Base-by-base conservation (phyloP, 441 rosid species). In the Dalechampia spathulata region DNA sequence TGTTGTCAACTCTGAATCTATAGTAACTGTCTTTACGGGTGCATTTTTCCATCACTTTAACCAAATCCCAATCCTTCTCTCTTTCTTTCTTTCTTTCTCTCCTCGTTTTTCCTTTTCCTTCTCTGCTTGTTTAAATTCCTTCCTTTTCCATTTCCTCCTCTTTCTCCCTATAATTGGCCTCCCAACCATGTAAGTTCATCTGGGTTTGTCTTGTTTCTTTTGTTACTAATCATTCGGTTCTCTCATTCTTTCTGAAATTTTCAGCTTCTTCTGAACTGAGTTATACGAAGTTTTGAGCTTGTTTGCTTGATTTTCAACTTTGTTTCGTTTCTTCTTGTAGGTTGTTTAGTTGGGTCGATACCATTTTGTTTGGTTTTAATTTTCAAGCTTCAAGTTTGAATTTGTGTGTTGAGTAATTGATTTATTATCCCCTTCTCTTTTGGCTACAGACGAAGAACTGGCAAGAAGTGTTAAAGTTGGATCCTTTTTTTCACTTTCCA, bases 1-100 rank as follows among this genome's bases (percentile, higher is more conserved):
- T 57, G 64, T 32, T 64, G 65, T 65, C 70, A 63, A 15, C 62
- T 38, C n/a, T 36, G 38, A 26, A 30, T 30, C 34, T 30, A 3
- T 30, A 30, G 34, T 30, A 30, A 30, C 34, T 3, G 34, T 30
- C 34, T 30, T 30, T 9, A 10, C 46, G 4, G 8, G 16, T 12
- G 1, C 17, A 20, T 15, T 28, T 0, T 6, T 12, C 11, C 23
- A n/a, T 11, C 19, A 13, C 23, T 52, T 22, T 38, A 13, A 38
- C 42, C 46, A 17, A 22, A 32, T 30, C 26, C 8, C 37, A 11
- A 28, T 14, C 8, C 8, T 36, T 20, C 0, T 6, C 41, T 8
- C 8, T 17, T 15, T 44, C 5, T 2, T 2, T 22, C 32, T 45
- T 9, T n/a, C 39, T 23, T 13, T 37, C 12, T 11, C 40, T 28